Evolutionary conservation across 495 filamentous ascomycete species (phyloP), one percentile per base, ranked within the genome.

Genomic region (Xylaria grammica): DNA sequence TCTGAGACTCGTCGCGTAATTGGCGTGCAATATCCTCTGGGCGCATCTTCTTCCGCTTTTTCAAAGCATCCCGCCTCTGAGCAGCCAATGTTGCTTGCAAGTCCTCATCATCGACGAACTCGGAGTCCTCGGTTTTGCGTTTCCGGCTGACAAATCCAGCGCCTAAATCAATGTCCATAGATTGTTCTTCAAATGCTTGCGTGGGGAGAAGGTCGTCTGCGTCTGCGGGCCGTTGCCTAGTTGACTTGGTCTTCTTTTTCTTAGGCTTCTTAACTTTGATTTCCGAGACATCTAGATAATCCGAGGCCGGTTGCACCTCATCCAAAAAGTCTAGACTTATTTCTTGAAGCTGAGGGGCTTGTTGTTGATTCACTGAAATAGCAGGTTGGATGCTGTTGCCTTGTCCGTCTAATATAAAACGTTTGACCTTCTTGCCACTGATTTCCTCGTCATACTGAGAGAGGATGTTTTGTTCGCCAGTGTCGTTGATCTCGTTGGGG

Each of bases 401-500:
- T 60, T 86, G 80, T 1, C 86, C 89, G 74, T 93, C 92, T 32
- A 99, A 79, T 0, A 90, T 96, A 71, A 99, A 98, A 17, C 83
- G 81, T 77, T 96, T 97, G 53, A 86, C 84, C 77, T 94, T 95
- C 79, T 96, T 97, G 59, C 93, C 93, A 44, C 91, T 86, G 51
- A 97, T 96, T 70, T 96, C 94, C 71, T 97, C 94, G 67, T 98
- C 95, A 72, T 99, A 99, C 62, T 99, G 92, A 24, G 87, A 83
- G 49, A 99, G 79, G 29, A 99, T 84, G 3, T 79, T 79, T 52
- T 81, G 83, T 60, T 87, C 80, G 54, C 87, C 90, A 57, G 83
- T 84, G 63, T 89, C 90, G 60, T 87, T 87, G 17, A 86, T 81
- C 49, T 89, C 89, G 67, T 91, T 85, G 2, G 94, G 93, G 69